Evolutionary conservation across 2,329 filamentous ascomycete species (phyloP).

Genomic region (Stagonosporopsis tanaceti): DNA sequence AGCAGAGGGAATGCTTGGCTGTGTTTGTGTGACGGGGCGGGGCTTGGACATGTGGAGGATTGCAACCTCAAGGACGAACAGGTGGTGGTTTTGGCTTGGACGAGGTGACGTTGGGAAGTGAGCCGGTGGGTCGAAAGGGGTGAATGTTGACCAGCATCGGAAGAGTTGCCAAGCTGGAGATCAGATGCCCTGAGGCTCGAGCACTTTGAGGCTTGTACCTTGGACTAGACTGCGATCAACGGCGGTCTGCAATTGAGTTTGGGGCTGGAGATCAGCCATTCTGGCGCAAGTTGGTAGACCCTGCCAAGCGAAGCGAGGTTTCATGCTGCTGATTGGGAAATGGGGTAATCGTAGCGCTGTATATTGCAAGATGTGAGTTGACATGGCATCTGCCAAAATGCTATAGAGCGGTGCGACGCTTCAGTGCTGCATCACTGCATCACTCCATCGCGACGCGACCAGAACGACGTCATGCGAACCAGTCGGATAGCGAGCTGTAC

Average conservation of each 20-base stretch:
- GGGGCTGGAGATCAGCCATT: conserved; percentile 2
- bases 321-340: conserved; percentile 14
- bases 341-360: neutral
- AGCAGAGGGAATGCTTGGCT: conserved; percentile 24
- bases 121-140: neutral
- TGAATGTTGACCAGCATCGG: neutral
- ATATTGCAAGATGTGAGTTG: neutral
- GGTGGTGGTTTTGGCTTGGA: neutral
- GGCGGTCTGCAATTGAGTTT: neutral
- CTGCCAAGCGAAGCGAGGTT: conserved; percentile 23
- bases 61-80: neutral
- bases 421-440: neutral
- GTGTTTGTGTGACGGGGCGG: conserved; percentile 9
- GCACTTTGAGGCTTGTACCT: neutral
- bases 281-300: conserved; percentile 11
- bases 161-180: neutral
- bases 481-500: conserved; percentile 6
- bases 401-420: neutral
- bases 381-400: neutral
- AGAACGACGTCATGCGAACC: conserved; percentile 17
- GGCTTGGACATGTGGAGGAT: neutral
- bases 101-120: neutral
- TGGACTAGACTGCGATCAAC: neutral
- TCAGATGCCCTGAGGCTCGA: conserved; percentile 1
- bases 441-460: neutral